A percentile compares a stretch with the other conserved stretches of the same genome.
Conservation (phyloP, 2,329 filamentous ascomycete species). For the Neopestalotiopsis rosae region DNA sequence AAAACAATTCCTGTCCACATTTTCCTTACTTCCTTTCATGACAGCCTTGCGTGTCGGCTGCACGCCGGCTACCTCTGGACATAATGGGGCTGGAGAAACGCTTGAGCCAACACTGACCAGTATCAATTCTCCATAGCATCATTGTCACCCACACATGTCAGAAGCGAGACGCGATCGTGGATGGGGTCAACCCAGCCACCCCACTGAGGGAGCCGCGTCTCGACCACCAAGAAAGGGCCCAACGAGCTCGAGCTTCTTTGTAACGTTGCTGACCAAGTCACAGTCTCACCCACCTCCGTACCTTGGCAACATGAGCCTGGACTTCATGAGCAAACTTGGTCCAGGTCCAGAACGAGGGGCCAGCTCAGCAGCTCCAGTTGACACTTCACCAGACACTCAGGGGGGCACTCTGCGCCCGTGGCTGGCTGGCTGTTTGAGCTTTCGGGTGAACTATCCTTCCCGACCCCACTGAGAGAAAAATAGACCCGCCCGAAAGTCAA, state of each 20-base stretch:
- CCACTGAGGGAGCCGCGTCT: neutral
- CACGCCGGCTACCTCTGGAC: too few species aligned
- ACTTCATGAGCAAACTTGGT: neutral
- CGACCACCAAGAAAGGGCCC: neutral
- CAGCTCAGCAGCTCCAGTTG: neutral
- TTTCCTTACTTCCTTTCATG: too few species aligned
- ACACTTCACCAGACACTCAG: neutral
- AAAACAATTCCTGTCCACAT: too few species aligned
- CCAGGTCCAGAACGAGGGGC: neutral
- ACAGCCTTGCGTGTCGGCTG: too few species aligned
- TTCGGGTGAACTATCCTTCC: neutral
- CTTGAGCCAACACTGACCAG: too few species aligned
- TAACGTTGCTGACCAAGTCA: neutral
- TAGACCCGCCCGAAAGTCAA: neutral
- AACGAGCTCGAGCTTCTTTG: neutral
- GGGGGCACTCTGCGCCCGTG: neutral
- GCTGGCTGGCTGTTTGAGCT: neutral
- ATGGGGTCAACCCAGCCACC: neutral
- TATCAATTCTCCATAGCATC: too few species aligned
- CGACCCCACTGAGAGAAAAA: neutral
- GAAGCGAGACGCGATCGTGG: too few species aligned
- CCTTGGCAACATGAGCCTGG: neutral
- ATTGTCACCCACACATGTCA: too few species aligned
- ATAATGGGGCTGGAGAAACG: too few species aligned
- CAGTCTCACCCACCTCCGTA: neutral